These are phyloP conservation scores for Pseudogymnoascus sp. DNA, from an alignment of 2,329 filamentous ascomycete species.

Conservation along the genomic window DNA sequence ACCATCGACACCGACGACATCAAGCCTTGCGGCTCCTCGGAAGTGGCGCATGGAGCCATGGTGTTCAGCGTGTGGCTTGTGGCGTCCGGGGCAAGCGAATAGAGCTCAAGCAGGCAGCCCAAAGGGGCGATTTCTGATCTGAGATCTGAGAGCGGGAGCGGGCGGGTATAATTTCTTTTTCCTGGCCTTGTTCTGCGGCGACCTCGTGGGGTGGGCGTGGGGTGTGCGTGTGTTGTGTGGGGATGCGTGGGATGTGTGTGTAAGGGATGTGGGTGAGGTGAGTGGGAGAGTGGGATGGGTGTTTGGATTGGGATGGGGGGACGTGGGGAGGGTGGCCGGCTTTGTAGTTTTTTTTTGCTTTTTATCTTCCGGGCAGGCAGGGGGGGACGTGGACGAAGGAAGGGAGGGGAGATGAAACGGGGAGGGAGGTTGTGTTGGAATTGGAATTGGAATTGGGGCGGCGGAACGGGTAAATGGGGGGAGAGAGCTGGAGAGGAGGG, in stretches of 20 bases:
- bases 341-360: slow-evolving; percentile 6
- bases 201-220: slow-evolving; percentile 4
- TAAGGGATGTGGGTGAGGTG: not conserved
- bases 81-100: not conserved
- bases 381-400: not conserved
- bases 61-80: not conserved
- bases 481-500: not conserved
- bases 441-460: not conserved
- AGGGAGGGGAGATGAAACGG: not conserved
- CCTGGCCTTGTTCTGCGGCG: slow-evolving; percentile 1
- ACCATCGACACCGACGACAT: slow-evolving; percentile 32
- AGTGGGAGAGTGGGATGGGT: slow-evolving; percentile 3
- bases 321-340: slow-evolving; percentile 1
- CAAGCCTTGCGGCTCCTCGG: slow-evolving; percentile 18
- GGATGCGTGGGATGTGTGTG: slow-evolving; percentile 3
- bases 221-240: not conserved
- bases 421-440: not conserved
- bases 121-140: slow-evolving; percentile 7
- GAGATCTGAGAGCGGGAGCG: not conserved
- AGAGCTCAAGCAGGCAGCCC: not conserved
- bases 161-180: slow-evolving; percentile 8
- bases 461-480: not conserved
- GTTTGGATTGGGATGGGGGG: slow-evolving; percentile 4
- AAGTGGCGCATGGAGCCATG: slow-evolving; percentile 9
- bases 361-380: not conserved